Percentiles rank a stretch among this genome's conserved stretches.
phyloP scores from a whole-genome alignment of 2,329 filamentous ascomycete species.

The Gnomoniopsis sp. region DNA sequence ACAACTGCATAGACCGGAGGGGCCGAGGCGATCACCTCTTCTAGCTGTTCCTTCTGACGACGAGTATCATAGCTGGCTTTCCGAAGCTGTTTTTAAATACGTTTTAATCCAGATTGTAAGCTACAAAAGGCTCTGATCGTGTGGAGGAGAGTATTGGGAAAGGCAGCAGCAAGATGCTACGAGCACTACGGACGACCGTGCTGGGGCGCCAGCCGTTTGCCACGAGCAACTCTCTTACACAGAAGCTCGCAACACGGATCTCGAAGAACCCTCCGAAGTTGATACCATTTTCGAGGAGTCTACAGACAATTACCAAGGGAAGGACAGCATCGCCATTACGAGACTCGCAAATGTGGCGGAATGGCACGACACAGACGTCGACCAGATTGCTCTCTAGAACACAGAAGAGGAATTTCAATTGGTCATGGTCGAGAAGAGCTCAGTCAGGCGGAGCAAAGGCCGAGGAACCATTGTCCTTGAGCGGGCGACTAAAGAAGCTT shows the following conservation, averaged over 20 bases:
- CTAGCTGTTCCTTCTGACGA: not conserved
- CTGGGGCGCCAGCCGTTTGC: slow-evolving; percentile 4
- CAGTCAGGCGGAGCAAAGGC: not conserved
- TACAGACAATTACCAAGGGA: not conserved
- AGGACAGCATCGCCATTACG: not conserved
- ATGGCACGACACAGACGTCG: not conserved
- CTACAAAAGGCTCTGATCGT: not conserved
- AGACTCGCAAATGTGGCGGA: not conserved
- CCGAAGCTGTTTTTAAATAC: not conserved
- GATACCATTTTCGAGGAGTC: not conserved
- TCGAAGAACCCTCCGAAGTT: not conserved
- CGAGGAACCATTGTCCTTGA: slow-evolving; percentile 46
- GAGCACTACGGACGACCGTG: slow-evolving; percentile 7
- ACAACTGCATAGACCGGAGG: not conserved
- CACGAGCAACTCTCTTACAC: not conserved
- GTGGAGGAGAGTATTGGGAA: not conserved
- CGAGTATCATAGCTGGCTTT: not conserved
- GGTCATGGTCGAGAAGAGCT: slow-evolving; percentile 13
- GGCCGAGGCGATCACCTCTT: not conserved
- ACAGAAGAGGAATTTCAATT: slow-evolving; percentile 11
- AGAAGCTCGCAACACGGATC: slow-evolving; percentile 2
- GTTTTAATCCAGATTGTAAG: not conserved
- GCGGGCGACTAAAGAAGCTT: slow-evolving; percentile 74
- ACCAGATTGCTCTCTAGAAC: not conserved
- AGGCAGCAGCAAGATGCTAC: not conserved